Percentiles rank a stretch among this genome's conserved stretches.
phyloP scores from a whole-genome alignment of 2,329 filamentous ascomycete species.

The Hymenoscyphus linearis region DNA sequence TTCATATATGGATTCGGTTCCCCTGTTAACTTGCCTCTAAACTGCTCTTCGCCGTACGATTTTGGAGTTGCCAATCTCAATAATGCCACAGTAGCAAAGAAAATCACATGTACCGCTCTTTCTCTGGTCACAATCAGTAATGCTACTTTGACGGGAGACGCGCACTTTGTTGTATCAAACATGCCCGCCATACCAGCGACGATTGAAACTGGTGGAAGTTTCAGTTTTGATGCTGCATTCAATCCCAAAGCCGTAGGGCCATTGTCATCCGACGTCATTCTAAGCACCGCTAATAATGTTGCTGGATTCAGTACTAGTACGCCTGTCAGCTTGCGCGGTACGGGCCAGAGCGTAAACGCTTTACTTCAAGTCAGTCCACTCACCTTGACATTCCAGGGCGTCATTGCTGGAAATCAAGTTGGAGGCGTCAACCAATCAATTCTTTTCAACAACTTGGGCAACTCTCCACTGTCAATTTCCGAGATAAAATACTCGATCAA shows the following conservation, averaged over 20 bases:
- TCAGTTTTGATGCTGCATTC: slow-evolving; percentile 43
- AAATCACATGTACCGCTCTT: slow-evolving; percentile 44
- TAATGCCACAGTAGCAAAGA: slow-evolving; percentile 29
- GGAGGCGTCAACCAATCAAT: slow-evolving; percentile 39
- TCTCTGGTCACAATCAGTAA: slow-evolving; percentile 39
- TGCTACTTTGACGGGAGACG: slow-evolving; percentile 34
- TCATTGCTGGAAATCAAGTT: slow-evolving; percentile 40
- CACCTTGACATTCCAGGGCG: slow-evolving; percentile 43
- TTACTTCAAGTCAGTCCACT: slow-evolving; percentile 44
- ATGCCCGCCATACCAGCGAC: slow-evolving; percentile 31
- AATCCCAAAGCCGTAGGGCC: slow-evolving; percentile 43
- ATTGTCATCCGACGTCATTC: slow-evolving; percentile 41
- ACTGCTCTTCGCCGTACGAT: slow-evolving; percentile 45
- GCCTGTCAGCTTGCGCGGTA: slow-evolving; percentile 43
- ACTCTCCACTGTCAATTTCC: slow-evolving; percentile 39
- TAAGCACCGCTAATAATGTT: slow-evolving; percentile 42
- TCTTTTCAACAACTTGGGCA: slow-evolving; percentile 46
- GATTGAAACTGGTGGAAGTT: slow-evolving; percentile 35
- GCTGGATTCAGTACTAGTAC: slow-evolving; percentile 43
- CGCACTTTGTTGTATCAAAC: slow-evolving; percentile 35
- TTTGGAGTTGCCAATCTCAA: slow-evolving; percentile 44
- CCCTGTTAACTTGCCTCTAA: slow-evolving; percentile 47
- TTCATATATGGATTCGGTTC: slow-evolving; percentile 51
- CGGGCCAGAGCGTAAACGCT: slow-evolving; percentile 41
- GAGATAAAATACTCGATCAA: slow-evolving; percentile 30